phyloP scores from a whole-genome alignment of 2,329 filamentous ascomycete species.

The Thyridium curvatum region DNA sequence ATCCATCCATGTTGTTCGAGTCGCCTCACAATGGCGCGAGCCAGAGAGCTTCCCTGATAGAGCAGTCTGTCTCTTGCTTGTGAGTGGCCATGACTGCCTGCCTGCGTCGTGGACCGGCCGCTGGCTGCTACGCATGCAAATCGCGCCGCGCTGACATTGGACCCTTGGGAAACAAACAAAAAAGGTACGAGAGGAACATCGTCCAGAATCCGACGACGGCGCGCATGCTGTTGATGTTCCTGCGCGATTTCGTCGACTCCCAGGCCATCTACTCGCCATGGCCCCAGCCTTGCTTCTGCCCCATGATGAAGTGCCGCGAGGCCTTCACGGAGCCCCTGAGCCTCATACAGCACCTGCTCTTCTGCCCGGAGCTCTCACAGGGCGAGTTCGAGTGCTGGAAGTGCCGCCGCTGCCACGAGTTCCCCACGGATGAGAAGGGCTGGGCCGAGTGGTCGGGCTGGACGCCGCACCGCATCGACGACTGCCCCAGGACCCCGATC shows the following conservation, averaged over 20 bases:
- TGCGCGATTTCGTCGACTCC: conserved; percentile 18
- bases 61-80: too few relatives aligned
- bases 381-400: conserved; percentile 21
- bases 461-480: conserved; percentile 7
- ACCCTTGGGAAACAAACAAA: too few relatives aligned
- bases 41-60: too few relatives aligned
- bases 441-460: conserved; percentile 19
- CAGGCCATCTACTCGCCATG: conserved; percentile 9
- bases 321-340: conserved; percentile 13
- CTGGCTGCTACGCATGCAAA: too few relatives aligned
- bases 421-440: conserved; percentile 21
- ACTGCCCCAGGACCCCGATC: too few relatives aligned
- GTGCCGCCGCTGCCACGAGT: conserved; percentile 17
- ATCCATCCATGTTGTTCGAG: too few relatives aligned
- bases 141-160: too few relatives aligned
- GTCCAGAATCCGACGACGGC: conserved; percentile 16
- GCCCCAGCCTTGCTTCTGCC: conserved; percentile 16
- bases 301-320: conserved; percentile 17
- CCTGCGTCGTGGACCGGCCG: too few relatives aligned
- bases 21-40: too few relatives aligned
- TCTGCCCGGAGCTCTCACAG: conserved; percentile 16
- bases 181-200: conserved; percentile 19
- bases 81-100: too few relatives aligned
- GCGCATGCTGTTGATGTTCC: conserved; percentile 19
- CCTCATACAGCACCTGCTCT: conserved; percentile 19